Percentiles rank a stretch among this genome's conserved stretches.
These are phyloP conservation scores for Hypoxylon intermedium DNA, from an alignment of 495 filamentous ascomycete genomes.

Conservation along the genomic window DNA sequence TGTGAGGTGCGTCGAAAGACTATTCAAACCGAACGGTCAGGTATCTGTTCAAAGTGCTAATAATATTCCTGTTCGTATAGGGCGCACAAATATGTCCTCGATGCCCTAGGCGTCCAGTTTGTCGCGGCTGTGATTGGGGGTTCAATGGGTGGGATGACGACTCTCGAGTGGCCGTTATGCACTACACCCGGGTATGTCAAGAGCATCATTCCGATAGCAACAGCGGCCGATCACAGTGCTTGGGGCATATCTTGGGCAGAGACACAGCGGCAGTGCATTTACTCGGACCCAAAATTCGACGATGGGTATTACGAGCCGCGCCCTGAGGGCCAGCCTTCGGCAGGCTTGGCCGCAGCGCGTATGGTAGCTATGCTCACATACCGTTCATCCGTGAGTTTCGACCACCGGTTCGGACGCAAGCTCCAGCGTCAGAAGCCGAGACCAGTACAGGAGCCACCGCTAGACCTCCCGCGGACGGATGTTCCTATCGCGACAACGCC, in stretches of 20 bases:
- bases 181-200: constrained; percentile 40
- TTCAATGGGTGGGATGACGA: constrained; percentile 50
- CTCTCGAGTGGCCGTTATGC: constrained; percentile 48
- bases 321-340: constrained; percentile 41
- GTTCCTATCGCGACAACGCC: constrained; percentile 7
- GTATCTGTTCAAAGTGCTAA: constrained; percentile 1
- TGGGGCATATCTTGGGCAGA: constrained; percentile 52
- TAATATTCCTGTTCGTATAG: constrained; percentile 13
- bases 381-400: constrained; percentile 46
- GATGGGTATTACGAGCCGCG: constrained; percentile 44
- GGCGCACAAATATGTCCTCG: constrained; percentile 47
- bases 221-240: constrained; percentile 45
- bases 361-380: constrained; percentile 55
- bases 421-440: constrained; percentile 30
- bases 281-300: constrained; percentile 42
- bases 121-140: constrained; percentile 48
- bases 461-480: constrained; percentile 30
- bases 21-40: not conserved
- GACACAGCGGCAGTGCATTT: constrained; percentile 46
- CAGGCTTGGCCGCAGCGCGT: constrained; percentile 45
- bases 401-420: constrained; percentile 45
- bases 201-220: constrained; percentile 47
- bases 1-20: constrained; percentile 39
- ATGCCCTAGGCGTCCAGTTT: constrained; percentile 43
- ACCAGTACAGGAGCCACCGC: constrained; percentile 27